A percentile compares a stretch with the other conserved stretches of the same genome.
Evolutionary conservation across 2,329 filamentous ascomycete species (phyloP).

Genomic region (Pseudogymnoascus sp.): DNA sequence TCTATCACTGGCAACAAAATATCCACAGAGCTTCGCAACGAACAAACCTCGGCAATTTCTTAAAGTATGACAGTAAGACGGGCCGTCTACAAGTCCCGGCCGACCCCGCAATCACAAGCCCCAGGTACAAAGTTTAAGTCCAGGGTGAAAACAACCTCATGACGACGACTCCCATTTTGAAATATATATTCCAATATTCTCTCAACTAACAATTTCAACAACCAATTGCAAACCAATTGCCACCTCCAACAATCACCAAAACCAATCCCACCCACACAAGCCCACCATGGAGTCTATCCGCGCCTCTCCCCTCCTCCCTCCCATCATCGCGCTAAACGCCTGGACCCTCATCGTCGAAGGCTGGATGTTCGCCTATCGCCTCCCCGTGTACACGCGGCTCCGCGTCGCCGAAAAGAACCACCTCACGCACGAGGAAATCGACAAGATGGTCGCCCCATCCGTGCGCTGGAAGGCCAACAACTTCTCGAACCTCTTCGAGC

Average conservation of each 20-base stretch:
- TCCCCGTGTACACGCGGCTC: constrained; percentile 31
- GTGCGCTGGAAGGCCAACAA: constrained; percentile 35
- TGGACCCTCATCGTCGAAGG: constrained; percentile 37
- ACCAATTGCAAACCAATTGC: not conserved
- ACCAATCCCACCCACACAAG: not conserved
- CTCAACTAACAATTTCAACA: not conserved
- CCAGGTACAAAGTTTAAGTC: not conserved
- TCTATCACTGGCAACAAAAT: not conserved
- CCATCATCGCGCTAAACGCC: constrained; percentile 29
- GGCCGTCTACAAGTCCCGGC: not conserved
- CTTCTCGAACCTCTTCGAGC: constrained; percentile 37
- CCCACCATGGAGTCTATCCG: constrained; percentile 1
- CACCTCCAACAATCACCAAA: not conserved
- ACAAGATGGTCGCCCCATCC: constrained; percentile 22
- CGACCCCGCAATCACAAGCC: not conserved
- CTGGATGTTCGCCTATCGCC: constrained; percentile 35
- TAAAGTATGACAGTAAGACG: not conserved
- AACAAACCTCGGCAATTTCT: not conserved
- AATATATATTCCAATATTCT: not conserved
- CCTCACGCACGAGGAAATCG: constrained; percentile 24
- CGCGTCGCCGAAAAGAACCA: constrained; percentile 21
- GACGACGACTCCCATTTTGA: too few relatives aligned
- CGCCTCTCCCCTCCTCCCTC: constrained; percentile 20
- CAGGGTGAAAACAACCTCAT: too few relatives aligned
- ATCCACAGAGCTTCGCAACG: not conserved